Evolutionary conservation across 352 stramenopile genomes (phyloP).

Genomic region (Phytophthora hybrid): DNA sequence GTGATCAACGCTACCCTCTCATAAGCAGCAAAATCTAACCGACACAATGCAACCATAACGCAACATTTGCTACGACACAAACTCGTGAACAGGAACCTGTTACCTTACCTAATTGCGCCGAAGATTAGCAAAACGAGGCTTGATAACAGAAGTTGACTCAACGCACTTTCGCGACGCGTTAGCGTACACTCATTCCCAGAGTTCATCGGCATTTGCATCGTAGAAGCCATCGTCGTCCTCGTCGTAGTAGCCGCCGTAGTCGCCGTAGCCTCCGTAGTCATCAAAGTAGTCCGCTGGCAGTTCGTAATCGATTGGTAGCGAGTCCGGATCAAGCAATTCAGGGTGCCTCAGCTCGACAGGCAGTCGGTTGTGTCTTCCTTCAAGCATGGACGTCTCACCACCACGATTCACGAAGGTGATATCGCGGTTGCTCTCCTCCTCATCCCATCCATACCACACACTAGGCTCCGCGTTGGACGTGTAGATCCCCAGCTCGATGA

Average conservation of each 20-base stretch:
- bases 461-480: slow-evolving; percentile 41
- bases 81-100: slow-evolving; percentile 1
- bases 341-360: slow-evolving; percentile 35
- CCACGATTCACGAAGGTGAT: slow-evolving; percentile 40
- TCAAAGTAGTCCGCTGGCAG: slow-evolving; percentile 44
- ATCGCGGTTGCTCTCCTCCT: slow-evolving; percentile 36
- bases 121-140: too few relatives aligned
- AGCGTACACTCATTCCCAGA: slow-evolving; percentile 19
- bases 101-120: too few relatives aligned
- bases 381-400: background rate
- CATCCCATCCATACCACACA: slow-evolving; percentile 53
- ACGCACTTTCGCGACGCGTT: background rate
- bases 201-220: slow-evolving; percentile 34
- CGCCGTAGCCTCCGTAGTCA: slow-evolving; percentile 28
- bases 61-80: background rate
- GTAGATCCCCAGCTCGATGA: slow-evolving; percentile 54
- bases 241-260: slow-evolving; percentile 22
- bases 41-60: background rate
- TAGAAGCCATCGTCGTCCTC: slow-evolving; percentile 32
- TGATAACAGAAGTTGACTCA: background rate
- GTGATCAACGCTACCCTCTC: slow-evolving; percentile 50
- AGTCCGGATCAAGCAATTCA: slow-evolving; percentile 43
- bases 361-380: slow-evolving; percentile 14
- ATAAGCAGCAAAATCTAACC: slow-evolving; percentile 11
- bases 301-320: slow-evolving; percentile 50